A percentile compares a stretch with the other conserved stretches of the same genome.
phyloP scores from a whole-genome alignment of 495 filamentous ascomycete species.

The Penicillium crystallinum region DNA sequence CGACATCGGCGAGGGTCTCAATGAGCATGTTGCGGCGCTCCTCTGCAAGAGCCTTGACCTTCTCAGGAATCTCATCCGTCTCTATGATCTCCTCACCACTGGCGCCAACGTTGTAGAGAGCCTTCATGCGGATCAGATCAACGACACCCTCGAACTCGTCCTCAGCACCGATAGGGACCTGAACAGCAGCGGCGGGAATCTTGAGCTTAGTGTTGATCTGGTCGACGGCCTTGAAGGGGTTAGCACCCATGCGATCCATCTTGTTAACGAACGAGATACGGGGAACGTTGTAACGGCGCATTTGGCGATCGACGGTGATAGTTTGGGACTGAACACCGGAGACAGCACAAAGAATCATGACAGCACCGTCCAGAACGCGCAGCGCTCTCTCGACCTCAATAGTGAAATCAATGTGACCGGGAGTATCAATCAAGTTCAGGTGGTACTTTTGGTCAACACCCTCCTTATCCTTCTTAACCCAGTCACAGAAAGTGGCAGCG shows the following conservation, averaged over 20 bases:
- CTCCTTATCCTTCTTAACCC: conserved; percentile 73
- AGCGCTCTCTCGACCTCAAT: conserved; percentile 98
- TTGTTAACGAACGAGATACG: conserved; percentile 97
- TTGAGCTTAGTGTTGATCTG: conserved; percentile 95
- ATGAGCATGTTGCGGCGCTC: conserved; percentile 82
- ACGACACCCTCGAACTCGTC: conserved; percentile 93
- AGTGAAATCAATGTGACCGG: conserved; percentile 98
- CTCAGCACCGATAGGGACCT: conserved; percentile 92
- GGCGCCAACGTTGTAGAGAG: conserved; percentile 83
- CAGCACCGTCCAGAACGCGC: conserved; percentile 92
- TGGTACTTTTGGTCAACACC: conserved; percentile 86
- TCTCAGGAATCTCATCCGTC: conserved; percentile 73
- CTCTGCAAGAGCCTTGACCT: conserved; percentile 65
- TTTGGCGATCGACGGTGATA: conserved; percentile 96
- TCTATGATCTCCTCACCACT: conserved; percentile 68
- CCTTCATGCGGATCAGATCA: conserved; percentile 86
- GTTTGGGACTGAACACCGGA: conserved; percentile 97
- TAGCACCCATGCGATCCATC: conserved; percentile 99
- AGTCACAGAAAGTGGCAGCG: conserved; percentile 96
- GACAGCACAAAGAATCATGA: conserved; percentile 98
- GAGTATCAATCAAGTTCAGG: conserved; percentile 98
- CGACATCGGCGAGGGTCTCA: conserved; percentile 93
- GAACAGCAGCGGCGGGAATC: conserved; percentile 86
- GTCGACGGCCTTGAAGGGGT: conserved; percentile 95
- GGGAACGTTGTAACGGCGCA: conserved; percentile 96